phyloP scores from a whole-genome alignment of 768 basidiomycete species.

The Pholiota microspora region DNA sequence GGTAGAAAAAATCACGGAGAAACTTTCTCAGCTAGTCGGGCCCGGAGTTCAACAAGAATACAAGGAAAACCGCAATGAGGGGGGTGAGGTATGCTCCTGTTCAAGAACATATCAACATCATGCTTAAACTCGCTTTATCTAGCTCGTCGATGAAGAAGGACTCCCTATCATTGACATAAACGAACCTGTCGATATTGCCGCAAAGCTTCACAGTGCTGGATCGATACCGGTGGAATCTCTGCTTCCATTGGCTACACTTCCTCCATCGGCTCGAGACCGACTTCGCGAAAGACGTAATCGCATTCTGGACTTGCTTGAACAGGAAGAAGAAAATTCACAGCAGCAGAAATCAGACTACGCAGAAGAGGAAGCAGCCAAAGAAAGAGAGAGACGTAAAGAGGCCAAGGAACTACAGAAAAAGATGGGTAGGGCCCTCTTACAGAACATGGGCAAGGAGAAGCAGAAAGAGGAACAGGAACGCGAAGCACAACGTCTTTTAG shows the following conservation, averaged over 20 bases:
- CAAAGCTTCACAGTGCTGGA: slow-evolving; percentile 12
- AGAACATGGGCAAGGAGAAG: slow-evolving; percentile 39
- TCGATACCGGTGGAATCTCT: slow-evolving; percentile 33
- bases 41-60: slow-evolving; percentile 32
- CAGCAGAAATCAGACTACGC: slow-evolving; percentile 37
- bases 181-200: slow-evolving; percentile 44
- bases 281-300: slow-evolving; percentile 58
- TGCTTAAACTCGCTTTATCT: slow-evolving; percentile 14
- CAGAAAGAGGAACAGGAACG: slow-evolving; percentile 35
- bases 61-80: slow-evolving; percentile 42
- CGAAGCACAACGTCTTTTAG: slow-evolving; percentile 30
- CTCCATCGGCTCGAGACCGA: slow-evolving; percentile 45
- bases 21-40: slow-evolving; percentile 56
- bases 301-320: slow-evolving; percentile 67
- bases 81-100: slow-evolving; percentile 58
- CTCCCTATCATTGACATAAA: slow-evolving; percentile 77
- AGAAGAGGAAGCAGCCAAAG: slow-evolving; percentile 41
- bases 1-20: slow-evolving; percentile 53
- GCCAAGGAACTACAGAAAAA: slow-evolving; percentile 66
- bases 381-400: slow-evolving; percentile 36
- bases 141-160: slow-evolving; percentile 77
- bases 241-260: slow-evolving; percentile 43
- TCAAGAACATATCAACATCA: slow-evolving; percentile 19
- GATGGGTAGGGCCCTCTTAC: slow-evolving; percentile 71
- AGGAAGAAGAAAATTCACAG: slow-evolving; percentile 57